Evolutionary conservation across 2,329 filamentous ascomycete species (phyloP), one percentile per base, ranked within the genome.

Genomic region (Acarospora socialis): DNA sequence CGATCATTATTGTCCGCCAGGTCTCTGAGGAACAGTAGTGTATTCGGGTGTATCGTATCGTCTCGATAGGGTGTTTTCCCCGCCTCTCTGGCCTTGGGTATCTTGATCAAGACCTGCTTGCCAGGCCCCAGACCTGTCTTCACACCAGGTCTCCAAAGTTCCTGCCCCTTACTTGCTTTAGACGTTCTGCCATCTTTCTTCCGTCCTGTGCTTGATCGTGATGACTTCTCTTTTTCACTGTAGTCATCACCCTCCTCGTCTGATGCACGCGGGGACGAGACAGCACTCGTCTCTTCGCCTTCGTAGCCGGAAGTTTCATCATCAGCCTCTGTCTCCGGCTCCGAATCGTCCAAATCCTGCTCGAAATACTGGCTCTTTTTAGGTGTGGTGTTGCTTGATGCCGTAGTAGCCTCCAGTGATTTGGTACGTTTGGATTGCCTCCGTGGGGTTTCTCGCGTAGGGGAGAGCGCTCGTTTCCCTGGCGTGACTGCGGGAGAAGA

Each of bases 21-120:
- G 35, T 76, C 72, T 37, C 58, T 49, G 36, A 77, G 52, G 43
- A 77, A 77, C 5, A 70, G 53, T 49, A 73, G 53, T 2, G 73
- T 77, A 46, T 77, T 75, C 10, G 70, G 70, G 50, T 77, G 73
- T 33, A 77, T 63, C 6, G 59, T 68, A 22, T 65, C 55, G 40
- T 73, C 64, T 25, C 53, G 50, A 49, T 76, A 77, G 2, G 65
- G 65, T 16, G 60, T 65, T n/a, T 64, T 56, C 10, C 73, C 73
- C 15, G 70, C 61, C 20, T 66, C 63, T 43, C 71, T 59, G n/a
- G 72, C 63, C 50, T 73, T 72, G 3, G 70, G 71, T 41, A 73
- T 71, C 46, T 70, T 65, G 49, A 76, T 72, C 42, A 75, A 62
- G 19, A 77, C 54, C 42, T 70, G 63, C 37, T 66, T 72, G 7